Conservation (phyloP, 2,329 filamentous ascomycete species). For the Penicillium sp. region DNA sequence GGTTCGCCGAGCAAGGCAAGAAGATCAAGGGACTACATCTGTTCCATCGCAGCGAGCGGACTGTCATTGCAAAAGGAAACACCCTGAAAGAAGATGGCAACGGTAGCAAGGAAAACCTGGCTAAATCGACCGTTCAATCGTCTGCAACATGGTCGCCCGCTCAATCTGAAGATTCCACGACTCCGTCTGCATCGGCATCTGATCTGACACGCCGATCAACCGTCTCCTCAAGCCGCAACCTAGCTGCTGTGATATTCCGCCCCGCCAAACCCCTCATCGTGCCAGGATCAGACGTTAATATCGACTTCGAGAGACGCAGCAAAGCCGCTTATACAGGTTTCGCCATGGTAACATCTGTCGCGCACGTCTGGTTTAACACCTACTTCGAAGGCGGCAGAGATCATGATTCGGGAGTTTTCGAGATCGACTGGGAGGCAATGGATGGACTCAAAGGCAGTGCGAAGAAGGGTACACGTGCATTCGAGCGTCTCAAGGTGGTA, state of each 20-base stretch:
- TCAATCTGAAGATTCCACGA: conserved; percentile 13
- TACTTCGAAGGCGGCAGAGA: conserved; percentile 83
- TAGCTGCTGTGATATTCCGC: conserved; percentile 74
- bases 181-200: background rate
- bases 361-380: conserved; percentile 95
- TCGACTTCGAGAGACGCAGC: conserved; percentile 83
- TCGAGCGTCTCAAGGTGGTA: conserved; percentile 80
- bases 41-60: conserved; percentile 69
- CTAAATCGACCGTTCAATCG: background rate
- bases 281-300: conserved; percentile 81
- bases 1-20: conserved; percentile 84
- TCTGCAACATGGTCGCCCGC: conserved; percentile 17
- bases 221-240: conserved; percentile 45
- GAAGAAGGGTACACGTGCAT: conserved; percentile 74
- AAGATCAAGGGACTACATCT: conserved; percentile 80
- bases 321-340: conserved; percentile 72
- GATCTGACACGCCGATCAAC: conserved; percentile 36
- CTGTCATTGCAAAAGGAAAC: conserved; percentile 50
- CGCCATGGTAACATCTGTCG: conserved; percentile 88
- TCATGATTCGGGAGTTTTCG: conserved; percentile 68
- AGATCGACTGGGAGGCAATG: conserved; percentile 73
- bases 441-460: conserved; percentile 92
- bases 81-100: conserved; percentile 41
- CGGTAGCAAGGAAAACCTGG: conserved; percentile 3
- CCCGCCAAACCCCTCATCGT: conserved; percentile 67